These are phyloP conservation scores for Auricularia cornea DNA, from an alignment of 768 basidiomycete genomes.

Conservation along the genomic window DNA sequence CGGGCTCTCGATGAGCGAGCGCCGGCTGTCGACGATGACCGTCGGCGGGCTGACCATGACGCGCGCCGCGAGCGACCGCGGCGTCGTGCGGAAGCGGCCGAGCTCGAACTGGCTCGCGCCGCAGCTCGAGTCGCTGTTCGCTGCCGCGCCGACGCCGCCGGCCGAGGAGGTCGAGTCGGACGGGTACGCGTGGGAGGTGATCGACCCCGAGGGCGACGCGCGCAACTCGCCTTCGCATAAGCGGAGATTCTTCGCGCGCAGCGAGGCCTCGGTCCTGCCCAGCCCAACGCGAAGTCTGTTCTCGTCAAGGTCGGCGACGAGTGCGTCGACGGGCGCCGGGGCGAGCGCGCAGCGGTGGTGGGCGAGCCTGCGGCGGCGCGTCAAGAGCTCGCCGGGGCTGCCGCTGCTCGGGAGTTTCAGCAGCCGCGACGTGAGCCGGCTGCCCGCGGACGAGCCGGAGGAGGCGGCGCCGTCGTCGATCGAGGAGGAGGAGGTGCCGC, in stretches of 20 bases:
- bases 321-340: not conserved
- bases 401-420: not conserved
- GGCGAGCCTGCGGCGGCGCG: not conserved
- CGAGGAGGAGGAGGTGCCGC: not conserved
- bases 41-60: not conserved
- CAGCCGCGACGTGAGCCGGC: not conserved
- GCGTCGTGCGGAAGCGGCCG: not conserved
- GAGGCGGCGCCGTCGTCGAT: not conserved
- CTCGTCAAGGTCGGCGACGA: not conserved
- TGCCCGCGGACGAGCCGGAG: not conserved
- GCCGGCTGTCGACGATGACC: not conserved
- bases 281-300: not conserved
- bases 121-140: not conserved
- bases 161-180: not conserved
- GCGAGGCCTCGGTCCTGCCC: not conserved
- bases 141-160: not conserved
- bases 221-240: not conserved
- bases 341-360: not conserved
- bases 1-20: not conserved
- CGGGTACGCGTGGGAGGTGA: not conserved
- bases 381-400: not conserved
- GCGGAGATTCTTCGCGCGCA: not conserved
- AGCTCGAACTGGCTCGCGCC: not conserved
- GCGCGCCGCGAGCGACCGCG: not conserved
- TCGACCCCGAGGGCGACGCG: not conserved